These are phyloP conservation scores for Liquidambar formosana DNA, from an alignment of 164 flowering plant species.

Conservation along the genomic window DNA sequence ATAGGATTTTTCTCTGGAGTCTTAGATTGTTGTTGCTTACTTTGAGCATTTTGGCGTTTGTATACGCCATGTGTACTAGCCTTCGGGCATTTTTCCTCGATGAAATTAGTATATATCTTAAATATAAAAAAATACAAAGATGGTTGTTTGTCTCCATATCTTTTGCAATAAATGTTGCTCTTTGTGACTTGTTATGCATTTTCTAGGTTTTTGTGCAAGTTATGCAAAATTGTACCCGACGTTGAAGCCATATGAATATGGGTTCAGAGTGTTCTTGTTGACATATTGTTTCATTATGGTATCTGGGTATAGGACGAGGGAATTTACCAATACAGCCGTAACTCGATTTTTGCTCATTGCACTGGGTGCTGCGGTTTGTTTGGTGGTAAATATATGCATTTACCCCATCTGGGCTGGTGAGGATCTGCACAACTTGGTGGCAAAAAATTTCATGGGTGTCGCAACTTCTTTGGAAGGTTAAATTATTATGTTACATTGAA, in stretches of 20 bases:
- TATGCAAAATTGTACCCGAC: conserved; percentile 77
- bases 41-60: too few relatives aligned
- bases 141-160: background rate
- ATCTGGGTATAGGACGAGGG: conserved; percentile 69
- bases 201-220: conserved; percentile 56
- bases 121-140: too few relatives aligned
- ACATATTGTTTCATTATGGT: conserved; percentile 79
- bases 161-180: background rate
- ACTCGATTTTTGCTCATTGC: conserved; percentile 75
- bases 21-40: too few relatives aligned
- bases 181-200: conserved; percentile 14
- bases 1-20: too few relatives aligned
- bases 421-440: conserved; percentile 87
- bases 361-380: conserved; percentile 73
- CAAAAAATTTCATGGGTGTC: conserved; percentile 75
- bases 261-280: conserved; percentile 85
- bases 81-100: background rate
- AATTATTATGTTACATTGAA: background rate
- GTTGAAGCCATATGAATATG: conserved; percentile 92
- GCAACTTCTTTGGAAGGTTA: conserved; percentile 50
- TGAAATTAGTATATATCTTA: too few relatives aligned
- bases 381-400: conserved; percentile 71
- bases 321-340: conserved; percentile 65
- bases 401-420: conserved; percentile 98
- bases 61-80: background rate